Conservation (phyloP, 2,329 filamentous ascomycete genomes). For the Thermomyces lanuginosus region DNA sequence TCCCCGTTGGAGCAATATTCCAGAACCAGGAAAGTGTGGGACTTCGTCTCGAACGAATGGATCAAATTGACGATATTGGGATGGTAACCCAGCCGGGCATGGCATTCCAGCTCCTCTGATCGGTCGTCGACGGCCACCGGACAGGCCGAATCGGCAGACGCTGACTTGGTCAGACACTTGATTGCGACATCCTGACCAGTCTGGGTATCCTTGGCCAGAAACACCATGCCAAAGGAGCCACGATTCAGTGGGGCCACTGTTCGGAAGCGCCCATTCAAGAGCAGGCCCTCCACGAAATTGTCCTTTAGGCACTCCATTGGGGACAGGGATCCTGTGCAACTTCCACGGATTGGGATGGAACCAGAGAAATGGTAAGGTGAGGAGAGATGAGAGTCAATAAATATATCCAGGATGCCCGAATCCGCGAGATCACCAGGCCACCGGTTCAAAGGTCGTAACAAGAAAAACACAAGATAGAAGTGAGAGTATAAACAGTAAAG, state of each 20-base stretch:
- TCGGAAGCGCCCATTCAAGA: slow-evolving; percentile 57
- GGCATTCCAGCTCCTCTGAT: slow-evolving; percentile 46
- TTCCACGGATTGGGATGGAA: slow-evolving; percentile 5
- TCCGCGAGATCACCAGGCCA: slow-evolving; percentile 11
- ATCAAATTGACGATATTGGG: slow-evolving; percentile 88
- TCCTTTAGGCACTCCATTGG: slow-evolving; percentile 21
- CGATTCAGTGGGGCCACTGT: slow-evolving; percentile 92
- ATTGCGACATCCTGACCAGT: slow-evolving; percentile 75
- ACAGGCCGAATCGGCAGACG: slow-evolving; percentile 43
- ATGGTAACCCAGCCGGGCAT: slow-evolving; percentile 62
- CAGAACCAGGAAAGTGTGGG: slow-evolving; percentile 80
- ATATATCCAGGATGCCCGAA: slow-evolving; percentile 11
- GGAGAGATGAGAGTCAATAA: slow-evolving; percentile 13
- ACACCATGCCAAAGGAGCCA: slow-evolving; percentile 98
- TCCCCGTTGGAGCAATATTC: slow-evolving; percentile 94
- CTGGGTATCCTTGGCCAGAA: slow-evolving; percentile 65
- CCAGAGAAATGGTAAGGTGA: slow-evolving; percentile 15
- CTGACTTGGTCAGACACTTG: slow-evolving; percentile 84
- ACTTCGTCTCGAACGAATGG: slow-evolving; percentile 77
- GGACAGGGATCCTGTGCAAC: too few relatives aligned
- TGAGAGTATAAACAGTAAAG: slow-evolving; percentile 5
- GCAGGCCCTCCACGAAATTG: slow-evolving; percentile 19
- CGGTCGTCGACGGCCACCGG: slow-evolving; percentile 63
- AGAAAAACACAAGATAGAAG: slow-evolving; percentile 12
- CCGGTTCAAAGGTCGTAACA: slow-evolving; percentile 8